Conservation (phyloP, 108 stramenopile genomes). For the Aureococcus anophagefferens region DNA sequence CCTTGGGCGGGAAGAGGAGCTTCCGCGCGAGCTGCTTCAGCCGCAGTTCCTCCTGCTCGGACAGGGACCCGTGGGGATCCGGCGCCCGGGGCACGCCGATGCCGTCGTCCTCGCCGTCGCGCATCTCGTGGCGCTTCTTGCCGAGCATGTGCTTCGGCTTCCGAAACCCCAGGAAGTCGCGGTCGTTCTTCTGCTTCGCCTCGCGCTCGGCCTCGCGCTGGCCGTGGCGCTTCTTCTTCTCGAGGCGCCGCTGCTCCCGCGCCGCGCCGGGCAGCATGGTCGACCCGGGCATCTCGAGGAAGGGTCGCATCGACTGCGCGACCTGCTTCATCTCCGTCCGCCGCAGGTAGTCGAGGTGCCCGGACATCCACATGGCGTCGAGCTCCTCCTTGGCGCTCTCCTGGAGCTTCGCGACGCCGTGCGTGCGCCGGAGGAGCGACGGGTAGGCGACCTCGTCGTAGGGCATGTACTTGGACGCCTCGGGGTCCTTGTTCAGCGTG, state of each 20-base stretch:
- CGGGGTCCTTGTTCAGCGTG: conserved; percentile 30
- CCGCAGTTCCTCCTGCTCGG: conserved; percentile 8
- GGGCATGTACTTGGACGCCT: conserved; percentile 34
- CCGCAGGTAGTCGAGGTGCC: conserved; percentile 29
- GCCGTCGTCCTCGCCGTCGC: background rate
- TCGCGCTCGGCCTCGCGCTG: background rate
- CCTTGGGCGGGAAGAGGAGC: background rate
- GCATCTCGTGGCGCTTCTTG: background rate
- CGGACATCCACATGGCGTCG: conserved; percentile 36
- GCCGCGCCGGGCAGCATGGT: conserved; percentile 21
- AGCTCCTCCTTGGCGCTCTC: conserved; percentile 19
- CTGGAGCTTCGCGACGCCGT: conserved; percentile 3
- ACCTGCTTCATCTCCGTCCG: conserved; percentile 9
- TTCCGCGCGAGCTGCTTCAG: conserved; percentile 11
- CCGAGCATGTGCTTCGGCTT: background rate
- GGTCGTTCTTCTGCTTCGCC: background rate
- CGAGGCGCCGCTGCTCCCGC: conserved; percentile 6
- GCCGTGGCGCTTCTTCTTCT: background rate
- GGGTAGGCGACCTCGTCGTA: conserved; percentile 36
- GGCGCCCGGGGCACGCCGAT: background rate
- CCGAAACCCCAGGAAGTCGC: background rate
- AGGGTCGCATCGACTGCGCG: conserved; percentile 11
- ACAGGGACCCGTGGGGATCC: background rate
- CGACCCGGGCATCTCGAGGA: conserved; percentile 21
- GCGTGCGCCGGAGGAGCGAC: conserved; percentile 12